Evolutionary conservation across 371 early-diverging fungal species (phyloP), one percentile per base, ranked within the genome.

Genomic region (Mucor velutinosus): DNA sequence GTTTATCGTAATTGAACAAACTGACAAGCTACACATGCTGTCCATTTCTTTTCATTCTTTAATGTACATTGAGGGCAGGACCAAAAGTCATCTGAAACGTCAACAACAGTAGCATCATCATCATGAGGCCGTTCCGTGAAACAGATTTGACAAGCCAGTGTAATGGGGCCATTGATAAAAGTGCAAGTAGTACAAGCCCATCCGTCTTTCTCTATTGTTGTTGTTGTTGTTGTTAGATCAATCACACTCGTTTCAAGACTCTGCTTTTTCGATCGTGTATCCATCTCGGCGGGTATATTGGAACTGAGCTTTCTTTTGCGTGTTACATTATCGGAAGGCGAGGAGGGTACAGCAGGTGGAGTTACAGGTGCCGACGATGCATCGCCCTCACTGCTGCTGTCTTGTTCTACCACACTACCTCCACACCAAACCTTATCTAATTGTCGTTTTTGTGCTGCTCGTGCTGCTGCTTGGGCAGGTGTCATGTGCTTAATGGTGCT

Each of bases 401-500:
- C 51, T 51, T 47, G 47, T 17, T 51, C 51, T 51, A 51, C 51
- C 8, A 51, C 19, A 61, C 68, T 67, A 32, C 82, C 82, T n/a
- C 86, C 90, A 67, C 90, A 89, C 87, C 88, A 88, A 3, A 79
- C 62, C 17, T 76, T 57, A 67, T 88, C 90, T 64, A 60, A 58
- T 49, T 74, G 60, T 29, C 90, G 72, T 47, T 83, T 71, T 66
- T 87, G 85, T 4, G 90, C 90, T 12, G 87, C 88, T 61, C 59
- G 56, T 2, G 86, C 87, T 2, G 89, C 88, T 76, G 85, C 55
- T 49, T 75, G 68, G 19, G 62, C 60, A 32, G 80, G 78, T 51
- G 74, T 65, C 21, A 70, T 27, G 8, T 51, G 15, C 17, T 47
- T 56, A 23, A 71, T 68, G 30, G 7, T 33, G 33, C 33, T 33